These are phyloP conservation scores for Gastroboletus turbinatus DNA, from an alignment of 1,284 basidiomycete species.

Conservation along the genomic window DNA sequence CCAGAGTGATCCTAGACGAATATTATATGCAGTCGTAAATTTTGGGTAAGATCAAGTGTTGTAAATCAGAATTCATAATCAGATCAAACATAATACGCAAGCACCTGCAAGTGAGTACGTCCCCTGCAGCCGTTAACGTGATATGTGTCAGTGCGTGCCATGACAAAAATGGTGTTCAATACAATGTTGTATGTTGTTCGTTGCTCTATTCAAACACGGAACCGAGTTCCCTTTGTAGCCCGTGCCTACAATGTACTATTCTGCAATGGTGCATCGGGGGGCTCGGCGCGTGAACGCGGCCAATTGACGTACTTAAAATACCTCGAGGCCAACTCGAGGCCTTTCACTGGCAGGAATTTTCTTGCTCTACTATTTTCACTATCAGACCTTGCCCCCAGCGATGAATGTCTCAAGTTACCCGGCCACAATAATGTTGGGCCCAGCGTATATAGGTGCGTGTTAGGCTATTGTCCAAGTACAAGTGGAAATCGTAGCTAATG, in stretches of 20 bases:
- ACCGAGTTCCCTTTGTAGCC: not conserved
- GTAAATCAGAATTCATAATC: not conserved
- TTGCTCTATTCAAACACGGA: not conserved
- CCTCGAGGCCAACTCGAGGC: not conserved
- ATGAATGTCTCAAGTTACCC: not conserved
- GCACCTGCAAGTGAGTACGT: not conserved
- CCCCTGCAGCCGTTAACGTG: not conserved
- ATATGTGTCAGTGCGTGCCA: not conserved
- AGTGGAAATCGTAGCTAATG: not conserved
- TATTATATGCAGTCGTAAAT: conserved; percentile 12
- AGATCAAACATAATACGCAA: not conserved
- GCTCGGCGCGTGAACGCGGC: no score
- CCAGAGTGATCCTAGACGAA: conserved; percentile 30
- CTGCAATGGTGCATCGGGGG: not conserved
- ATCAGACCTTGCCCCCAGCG: not conserved
- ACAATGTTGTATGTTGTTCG: not conserved
- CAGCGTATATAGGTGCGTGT: conserved; percentile 7
- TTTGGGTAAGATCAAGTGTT: not conserved
- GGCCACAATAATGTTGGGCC: not conserved
- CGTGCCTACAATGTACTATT: not conserved
- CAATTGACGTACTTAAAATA: not conserved
- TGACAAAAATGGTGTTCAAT: not conserved
- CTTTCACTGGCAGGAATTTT: not conserved
- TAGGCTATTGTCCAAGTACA: not conserved
- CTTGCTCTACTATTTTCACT: not conserved